Base-by-base conservation (phyloP, 441 rosid species). In the Theobroma grandiflorum region DNA sequence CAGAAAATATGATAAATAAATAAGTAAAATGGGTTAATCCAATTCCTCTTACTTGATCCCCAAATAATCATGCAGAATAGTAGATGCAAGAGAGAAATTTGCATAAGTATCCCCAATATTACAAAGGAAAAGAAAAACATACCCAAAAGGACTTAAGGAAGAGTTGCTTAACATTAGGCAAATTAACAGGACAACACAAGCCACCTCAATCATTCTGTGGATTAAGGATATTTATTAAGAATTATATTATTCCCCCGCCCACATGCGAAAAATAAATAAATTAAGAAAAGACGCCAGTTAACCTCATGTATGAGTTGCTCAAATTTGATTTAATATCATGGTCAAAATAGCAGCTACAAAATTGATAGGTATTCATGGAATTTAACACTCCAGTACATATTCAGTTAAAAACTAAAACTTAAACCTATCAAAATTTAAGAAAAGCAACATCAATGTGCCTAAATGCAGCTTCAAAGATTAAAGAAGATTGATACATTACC, bases 401-500 rank as follows among this genome's bases (percentile, higher is more conserved):
- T 58, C 35, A 58, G 15, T 58, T 22, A 58, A 58, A 58, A 58
- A 9, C 63, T 9, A 58, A 58, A 58, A 9, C 15, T 20, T 22
- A 67, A 67, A 42, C 26, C 35, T 37, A 8, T 42, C 52, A 58
- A 58, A 6, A 0, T 26, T 43, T n/a, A 67, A 18, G 31, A 18
- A 67, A 67, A 43, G 33, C 3, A 69, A 47, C n/a, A 15, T 20
- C 72, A 43, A 20, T n/a, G 22, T 2, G 0, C 11, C 58, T 20
- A 26, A 22, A 50, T 69, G 53, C 12, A 66, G 26, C 1, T 20
- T 22, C 8, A 69, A 45, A 45, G 74, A 6, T 59, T 35, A 63
- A 61, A 76, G 12, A 35, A 63, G 16, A 57, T 40, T 49, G 9
- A 76, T 76, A 15, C 9, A 4, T 43, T 49, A 76, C 72, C 79